These are phyloP conservation scores for Penicillium oxalicum DNA, from an alignment of 2,329 filamentous ascomycete genomes.

Conservation along the genomic window DNA sequence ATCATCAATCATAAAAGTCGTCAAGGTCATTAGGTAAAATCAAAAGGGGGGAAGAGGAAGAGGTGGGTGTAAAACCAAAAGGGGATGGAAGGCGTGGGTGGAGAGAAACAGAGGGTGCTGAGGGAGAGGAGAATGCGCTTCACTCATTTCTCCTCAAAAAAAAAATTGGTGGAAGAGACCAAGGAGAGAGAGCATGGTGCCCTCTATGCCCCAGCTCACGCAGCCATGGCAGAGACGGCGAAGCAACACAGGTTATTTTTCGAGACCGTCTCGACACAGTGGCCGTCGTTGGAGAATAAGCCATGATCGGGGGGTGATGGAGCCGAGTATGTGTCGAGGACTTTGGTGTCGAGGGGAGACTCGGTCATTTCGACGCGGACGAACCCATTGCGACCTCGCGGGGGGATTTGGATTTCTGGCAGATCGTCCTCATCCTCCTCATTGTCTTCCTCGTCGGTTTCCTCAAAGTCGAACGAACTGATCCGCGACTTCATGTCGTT, in stretches of 20 bases:
- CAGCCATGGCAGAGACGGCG: constrained; percentile 10
- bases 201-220: background rate
- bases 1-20: no score
- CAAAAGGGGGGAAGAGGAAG: no score
- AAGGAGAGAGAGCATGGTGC: background rate
- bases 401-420: constrained; percentile 8
- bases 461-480: constrained; percentile 33
- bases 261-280: constrained; percentile 23
- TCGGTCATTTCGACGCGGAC: constrained; percentile 9
- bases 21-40: no score
- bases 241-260: constrained; percentile 23
- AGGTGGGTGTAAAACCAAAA: no score
- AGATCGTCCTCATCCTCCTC: constrained; percentile 23
- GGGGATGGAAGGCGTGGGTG: no score
- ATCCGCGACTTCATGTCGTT: constrained; percentile 33
- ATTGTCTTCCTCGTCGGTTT: constrained; percentile 28
- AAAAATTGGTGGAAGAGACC: background rate
- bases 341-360: background rate
- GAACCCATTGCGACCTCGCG: background rate
- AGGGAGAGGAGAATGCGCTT: no score
- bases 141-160: background rate
- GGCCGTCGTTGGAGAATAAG: constrained; percentile 22
- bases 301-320: constrained; percentile 9
- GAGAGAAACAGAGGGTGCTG: no score
- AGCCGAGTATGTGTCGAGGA: background rate